Conservation (phyloP, 78 protist genomes). For the Chrysochromulina parva region DNA sequence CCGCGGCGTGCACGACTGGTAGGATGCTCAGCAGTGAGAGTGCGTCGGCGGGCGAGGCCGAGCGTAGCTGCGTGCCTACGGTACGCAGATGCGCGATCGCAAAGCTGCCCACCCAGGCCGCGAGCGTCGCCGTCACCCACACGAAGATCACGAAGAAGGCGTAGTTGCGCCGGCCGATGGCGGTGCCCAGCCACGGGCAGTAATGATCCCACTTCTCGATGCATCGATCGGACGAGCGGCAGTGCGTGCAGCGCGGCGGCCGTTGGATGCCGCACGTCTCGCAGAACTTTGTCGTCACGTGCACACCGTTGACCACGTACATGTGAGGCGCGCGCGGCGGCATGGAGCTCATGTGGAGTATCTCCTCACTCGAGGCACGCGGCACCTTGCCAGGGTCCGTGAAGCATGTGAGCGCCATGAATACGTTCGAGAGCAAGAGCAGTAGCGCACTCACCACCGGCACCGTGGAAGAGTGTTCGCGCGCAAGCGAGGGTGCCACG, state of each 20-base stretch:
- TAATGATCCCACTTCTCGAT: constrained; percentile 11
- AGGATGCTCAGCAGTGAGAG: too few relatives aligned
- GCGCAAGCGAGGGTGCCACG: background rate
- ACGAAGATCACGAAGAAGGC: constrained; percentile 45
- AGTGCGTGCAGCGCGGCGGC: constrained; percentile 75
- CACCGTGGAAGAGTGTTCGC: background rate
- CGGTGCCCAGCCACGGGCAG: constrained; percentile 63
- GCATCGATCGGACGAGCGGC: constrained; percentile 60
- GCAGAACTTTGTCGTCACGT: constrained; percentile 39
- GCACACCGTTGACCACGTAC: background rate
- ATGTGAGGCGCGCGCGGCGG: background rate
- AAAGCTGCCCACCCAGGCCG: too few relatives aligned
- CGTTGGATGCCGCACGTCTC: constrained; percentile 64
- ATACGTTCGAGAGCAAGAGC: background rate
- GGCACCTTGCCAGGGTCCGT: background rate
- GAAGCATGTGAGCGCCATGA: background rate
- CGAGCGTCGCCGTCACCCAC: background rate
- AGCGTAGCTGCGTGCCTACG: too few relatives aligned
- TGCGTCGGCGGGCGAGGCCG: too few relatives aligned
- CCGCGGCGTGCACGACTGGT: too few relatives aligned
- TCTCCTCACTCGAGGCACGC: background rate
- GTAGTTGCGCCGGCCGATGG: constrained; percentile 70
- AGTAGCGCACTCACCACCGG: too few relatives aligned
- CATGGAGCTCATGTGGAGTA: background rate
- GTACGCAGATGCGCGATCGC: too few relatives aligned